Percentiles rank a stretch among this genome's conserved stretches.
phyloP scores from a whole-genome alignment of 2,329 filamentous ascomycete species.

The Blumeriella jaapii region DNA sequence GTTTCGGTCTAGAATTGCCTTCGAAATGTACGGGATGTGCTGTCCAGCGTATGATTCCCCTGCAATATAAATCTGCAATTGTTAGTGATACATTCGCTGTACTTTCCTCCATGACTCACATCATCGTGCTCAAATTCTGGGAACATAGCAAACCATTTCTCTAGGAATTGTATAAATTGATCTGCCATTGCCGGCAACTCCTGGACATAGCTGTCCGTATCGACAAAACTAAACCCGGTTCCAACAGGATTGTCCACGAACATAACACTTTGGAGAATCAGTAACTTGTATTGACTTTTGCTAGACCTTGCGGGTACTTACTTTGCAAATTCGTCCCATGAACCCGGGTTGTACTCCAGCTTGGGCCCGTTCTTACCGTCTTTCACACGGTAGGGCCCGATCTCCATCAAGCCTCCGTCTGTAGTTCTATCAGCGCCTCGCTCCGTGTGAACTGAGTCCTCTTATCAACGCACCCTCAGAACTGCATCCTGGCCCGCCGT shows the following conservation, averaged over 20 bases:
- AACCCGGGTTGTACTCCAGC: constrained; percentile 77
- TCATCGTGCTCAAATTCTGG: constrained; percentile 88
- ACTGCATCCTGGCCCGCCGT: constrained; percentile 92
- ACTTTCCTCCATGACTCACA: constrained; percentile 42
- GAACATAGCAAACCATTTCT: constrained; percentile 84
- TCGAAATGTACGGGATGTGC: constrained; percentile 94
- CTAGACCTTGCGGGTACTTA: neutral
- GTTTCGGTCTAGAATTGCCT: constrained; percentile 81
- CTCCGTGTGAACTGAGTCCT: constrained; percentile 50
- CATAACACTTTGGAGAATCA: constrained; percentile 39
- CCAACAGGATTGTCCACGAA: constrained; percentile 97
- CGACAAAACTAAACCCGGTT: constrained; percentile 90
- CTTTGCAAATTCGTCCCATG: constrained; percentile 99
- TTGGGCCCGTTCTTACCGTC: constrained; percentile 44
- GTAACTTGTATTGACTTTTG: constrained; percentile 1
- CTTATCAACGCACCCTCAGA: constrained; percentile 93
- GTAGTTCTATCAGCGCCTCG: neutral
- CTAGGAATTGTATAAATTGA: constrained; percentile 79
- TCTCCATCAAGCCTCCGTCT: constrained; percentile 54
- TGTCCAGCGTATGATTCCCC: constrained; percentile 97
- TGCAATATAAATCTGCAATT: constrained; percentile 70
- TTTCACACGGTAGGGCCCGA: constrained; percentile 82
- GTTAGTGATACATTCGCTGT: constrained; percentile 10
- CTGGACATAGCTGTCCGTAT: constrained; percentile 74
- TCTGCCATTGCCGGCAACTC: constrained; percentile 82